A percentile compares a stretch with the other conserved stretches of the same genome.
Evolutionary conservation across 1,284 basidiomycete species (phyloP).

Genomic region (Coniferiporia weirii): DNA sequence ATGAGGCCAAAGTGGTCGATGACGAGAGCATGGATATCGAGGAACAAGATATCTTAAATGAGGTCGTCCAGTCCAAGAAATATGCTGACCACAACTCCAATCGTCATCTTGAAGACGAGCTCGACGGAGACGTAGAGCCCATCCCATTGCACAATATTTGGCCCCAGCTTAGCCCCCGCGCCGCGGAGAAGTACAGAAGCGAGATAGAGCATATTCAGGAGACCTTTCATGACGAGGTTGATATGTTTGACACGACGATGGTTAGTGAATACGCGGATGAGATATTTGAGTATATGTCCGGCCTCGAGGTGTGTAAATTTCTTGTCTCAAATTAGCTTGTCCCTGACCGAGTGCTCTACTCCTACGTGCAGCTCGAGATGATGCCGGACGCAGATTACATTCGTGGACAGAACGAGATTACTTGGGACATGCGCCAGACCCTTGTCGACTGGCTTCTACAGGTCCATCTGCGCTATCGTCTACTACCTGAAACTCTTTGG

Average conservation of each 20-base stretch:
- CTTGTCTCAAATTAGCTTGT: not conserved
- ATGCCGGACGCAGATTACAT: slow-evolving; percentile 97
- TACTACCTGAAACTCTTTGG: slow-evolving; percentile 98
- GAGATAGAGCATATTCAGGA: slow-evolving; percentile 67
- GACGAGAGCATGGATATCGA: slow-evolving; percentile 35
- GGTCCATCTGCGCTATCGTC: slow-evolving; percentile 94
- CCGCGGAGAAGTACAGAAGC: slow-evolving; percentile 47
- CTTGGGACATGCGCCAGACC: slow-evolving; percentile 93
- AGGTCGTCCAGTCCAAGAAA: slow-evolving; percentile 32
- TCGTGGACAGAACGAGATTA: slow-evolving; percentile 90
- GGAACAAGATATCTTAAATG: slow-evolving; percentile 54
- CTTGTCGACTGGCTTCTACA: slow-evolving; percentile 98
- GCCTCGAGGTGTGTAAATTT: slow-evolving; percentile 67
- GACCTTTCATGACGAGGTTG: slow-evolving; percentile 74
- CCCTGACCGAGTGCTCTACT: slow-evolving; percentile 18
- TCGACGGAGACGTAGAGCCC: slow-evolving; percentile 32
- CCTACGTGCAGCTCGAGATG: slow-evolving; percentile 56
- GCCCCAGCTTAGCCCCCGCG: slow-evolving; percentile 64
- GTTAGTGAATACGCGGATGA: slow-evolving; percentile 97
- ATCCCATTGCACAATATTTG: slow-evolving; percentile 44
- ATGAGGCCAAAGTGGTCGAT: slow-evolving; percentile 27
- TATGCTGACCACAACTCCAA: slow-evolving; percentile 21
- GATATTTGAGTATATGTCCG: slow-evolving; percentile 94
- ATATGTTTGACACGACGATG: slow-evolving; percentile 92
- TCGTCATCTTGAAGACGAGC: slow-evolving; percentile 39